phyloP scores from a whole-genome alignment of 768 basidiomycete species.

The Mycena epipterygia region DNA sequence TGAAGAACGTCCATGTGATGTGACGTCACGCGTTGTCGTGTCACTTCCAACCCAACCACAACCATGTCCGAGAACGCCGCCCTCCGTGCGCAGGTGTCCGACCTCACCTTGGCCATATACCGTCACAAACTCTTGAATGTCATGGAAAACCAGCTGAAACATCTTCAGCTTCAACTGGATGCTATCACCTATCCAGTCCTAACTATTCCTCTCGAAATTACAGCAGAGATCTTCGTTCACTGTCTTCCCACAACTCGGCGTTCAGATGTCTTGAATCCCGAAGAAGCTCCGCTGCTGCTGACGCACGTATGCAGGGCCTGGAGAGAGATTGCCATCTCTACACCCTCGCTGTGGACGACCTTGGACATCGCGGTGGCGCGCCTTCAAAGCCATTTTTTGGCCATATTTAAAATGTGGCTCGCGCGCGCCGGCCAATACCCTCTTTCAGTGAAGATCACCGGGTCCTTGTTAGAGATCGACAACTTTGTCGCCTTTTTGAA shows the following conservation, averaged over 20 bases:
- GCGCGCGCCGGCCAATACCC: background rate
- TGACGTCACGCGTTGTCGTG: too few species aligned
- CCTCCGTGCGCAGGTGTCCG: too few species aligned
- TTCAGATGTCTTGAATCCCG: background rate
- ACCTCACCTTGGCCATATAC: too few species aligned
- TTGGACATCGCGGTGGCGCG: background rate
- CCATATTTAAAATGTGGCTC: constrained; percentile 1
- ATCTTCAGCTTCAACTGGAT: constrained; percentile 10
- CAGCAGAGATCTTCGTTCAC: constrained; percentile 22
- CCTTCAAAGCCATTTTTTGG: background rate
- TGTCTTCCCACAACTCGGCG: background rate
- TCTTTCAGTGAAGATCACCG: background rate
- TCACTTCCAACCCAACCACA: too few species aligned
- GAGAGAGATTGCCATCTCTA: constrained; percentile 19
- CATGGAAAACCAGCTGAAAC: background rate
- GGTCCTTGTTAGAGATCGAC: background rate
- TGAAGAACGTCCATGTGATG: too few species aligned
- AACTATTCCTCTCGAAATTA: constrained; percentile 21
- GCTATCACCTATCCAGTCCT: constrained; percentile 20
- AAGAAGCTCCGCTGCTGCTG: constrained; percentile 8
- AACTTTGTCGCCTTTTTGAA: background rate
- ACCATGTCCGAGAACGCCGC: too few species aligned
- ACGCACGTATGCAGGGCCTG: constrained; percentile 12
- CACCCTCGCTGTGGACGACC: constrained; percentile 15
- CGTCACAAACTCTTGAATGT: too few species aligned